phyloP scores from a whole-genome alignment of 345 rosid genomes.

The Sonneratia caseolaris region DNA sequence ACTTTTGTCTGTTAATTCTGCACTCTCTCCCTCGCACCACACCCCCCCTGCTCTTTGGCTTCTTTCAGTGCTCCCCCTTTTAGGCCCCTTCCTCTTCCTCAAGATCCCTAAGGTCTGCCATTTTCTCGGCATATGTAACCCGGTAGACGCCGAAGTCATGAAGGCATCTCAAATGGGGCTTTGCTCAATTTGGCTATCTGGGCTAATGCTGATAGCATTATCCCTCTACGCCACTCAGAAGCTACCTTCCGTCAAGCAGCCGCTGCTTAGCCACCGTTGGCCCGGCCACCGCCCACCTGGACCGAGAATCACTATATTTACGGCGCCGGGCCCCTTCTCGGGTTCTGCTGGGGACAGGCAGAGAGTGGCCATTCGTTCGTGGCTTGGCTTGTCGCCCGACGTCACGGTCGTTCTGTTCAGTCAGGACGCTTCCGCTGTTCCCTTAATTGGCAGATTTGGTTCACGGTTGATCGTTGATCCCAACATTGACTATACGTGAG shows the following conservation, averaged over 20 bases:
- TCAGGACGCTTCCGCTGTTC: constrained; percentile 40
- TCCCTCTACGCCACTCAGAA: constrained; percentile 64
- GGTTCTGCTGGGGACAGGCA: constrained; percentile 40
- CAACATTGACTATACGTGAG: constrained; percentile 76
- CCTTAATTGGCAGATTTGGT: constrained; percentile 39
- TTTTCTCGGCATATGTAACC: too few relatives aligned
- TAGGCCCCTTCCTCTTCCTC: background rate
- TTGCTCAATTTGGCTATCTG: constrained; percentile 66
- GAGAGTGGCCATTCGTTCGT: constrained; percentile 50
- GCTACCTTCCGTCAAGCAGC: constrained; percentile 29
- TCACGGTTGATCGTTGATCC: constrained; percentile 60
- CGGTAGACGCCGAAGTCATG: constrained; percentile 6
- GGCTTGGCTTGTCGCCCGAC: constrained; percentile 75
- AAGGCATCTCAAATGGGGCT: constrained; percentile 51
- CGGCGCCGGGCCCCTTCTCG: constrained; percentile 36
- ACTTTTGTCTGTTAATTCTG: background rate
- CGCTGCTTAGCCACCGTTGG: constrained; percentile 5
- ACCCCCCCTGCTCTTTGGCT: background rate
- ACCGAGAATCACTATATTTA: constrained; percentile 55
- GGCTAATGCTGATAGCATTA: constrained; percentile 52
- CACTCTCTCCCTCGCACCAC: constrained; percentile 5
- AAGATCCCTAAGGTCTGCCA: background rate
- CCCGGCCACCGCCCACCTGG: background rate
- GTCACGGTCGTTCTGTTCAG: constrained; percentile 56
- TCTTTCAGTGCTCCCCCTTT: constrained; percentile 31